phyloP scores from a whole-genome alignment of 345 rosid species.

The Eucalyptus albens region DNA sequence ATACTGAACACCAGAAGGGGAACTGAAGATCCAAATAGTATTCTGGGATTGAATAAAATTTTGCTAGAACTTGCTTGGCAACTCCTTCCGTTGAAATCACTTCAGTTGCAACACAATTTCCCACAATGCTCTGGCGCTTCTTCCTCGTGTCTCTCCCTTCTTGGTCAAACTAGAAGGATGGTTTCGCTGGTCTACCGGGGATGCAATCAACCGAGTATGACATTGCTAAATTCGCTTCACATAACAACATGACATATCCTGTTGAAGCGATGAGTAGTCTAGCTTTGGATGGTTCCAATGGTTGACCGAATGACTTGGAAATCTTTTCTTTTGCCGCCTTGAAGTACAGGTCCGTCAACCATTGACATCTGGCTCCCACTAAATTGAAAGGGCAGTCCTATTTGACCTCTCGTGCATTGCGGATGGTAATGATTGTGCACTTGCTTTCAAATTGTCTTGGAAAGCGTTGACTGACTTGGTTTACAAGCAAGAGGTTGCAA shows the following conservation, averaged over 20 bases:
- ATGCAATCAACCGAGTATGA: not conserved
- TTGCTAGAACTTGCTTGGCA: not conserved
- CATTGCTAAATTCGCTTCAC: not conserved
- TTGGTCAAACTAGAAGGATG: not conserved
- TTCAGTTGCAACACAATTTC: not conserved
- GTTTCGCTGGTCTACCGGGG: not conserved
- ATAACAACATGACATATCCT: not conserved
- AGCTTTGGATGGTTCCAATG: not conserved
- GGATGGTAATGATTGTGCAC: not conserved
- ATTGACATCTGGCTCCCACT: not conserved
- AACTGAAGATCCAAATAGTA: not conserved
- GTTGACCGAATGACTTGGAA: not conserved
- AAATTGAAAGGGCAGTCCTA: not conserved
- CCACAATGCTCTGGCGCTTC: not conserved
- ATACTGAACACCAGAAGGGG: not conserved
- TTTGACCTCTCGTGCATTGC: not conserved
- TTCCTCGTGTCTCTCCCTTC: not conserved
- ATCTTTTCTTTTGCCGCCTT: not conserved
- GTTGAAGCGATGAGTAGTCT: not conserved
- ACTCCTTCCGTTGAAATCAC: not conserved
- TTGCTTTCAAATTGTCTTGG: not conserved
- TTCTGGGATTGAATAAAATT: not conserved
- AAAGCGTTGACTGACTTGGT: not conserved
- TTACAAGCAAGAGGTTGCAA: not conserved
- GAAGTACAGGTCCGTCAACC: not conserved